A percentile compares a stretch with the other conserved stretches of the same genome.
These are phyloP conservation scores for Penicillium maclennaniae DNA, from an alignment of 495 filamentous ascomycete genomes.

Conservation along the genomic window DNA sequence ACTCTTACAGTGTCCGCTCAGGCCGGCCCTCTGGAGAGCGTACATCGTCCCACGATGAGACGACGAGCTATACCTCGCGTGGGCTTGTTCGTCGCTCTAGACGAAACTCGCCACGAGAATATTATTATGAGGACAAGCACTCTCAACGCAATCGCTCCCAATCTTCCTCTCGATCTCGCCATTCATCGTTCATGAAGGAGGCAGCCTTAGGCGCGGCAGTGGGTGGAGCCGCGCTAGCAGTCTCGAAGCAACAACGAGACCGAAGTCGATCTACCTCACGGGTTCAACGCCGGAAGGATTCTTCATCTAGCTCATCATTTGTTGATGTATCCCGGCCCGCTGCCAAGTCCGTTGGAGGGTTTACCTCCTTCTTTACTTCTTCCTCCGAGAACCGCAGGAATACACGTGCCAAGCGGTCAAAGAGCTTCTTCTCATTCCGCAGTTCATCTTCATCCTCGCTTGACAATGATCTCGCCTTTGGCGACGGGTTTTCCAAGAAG, in stretches of 20 bases:
- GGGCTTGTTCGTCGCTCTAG: slow-evolving; percentile 36
- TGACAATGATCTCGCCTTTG: slow-evolving; percentile 52
- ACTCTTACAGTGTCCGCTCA: slow-evolving; percentile 55
- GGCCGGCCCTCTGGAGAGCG: slow-evolving; percentile 36
- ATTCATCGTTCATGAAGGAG: slow-evolving; percentile 37
- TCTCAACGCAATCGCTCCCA: slow-evolving; percentile 36
- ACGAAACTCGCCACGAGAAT: slow-evolving; percentile 31
- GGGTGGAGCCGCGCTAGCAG: slow-evolving; percentile 38
- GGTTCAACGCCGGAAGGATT: slow-evolving; percentile 29
- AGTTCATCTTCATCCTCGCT: slow-evolving; percentile 59
- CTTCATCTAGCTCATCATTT: slow-evolving; percentile 35
- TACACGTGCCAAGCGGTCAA: slow-evolving; percentile 29
- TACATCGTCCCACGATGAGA: slow-evolving; percentile 34
- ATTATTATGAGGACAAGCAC: slow-evolving; percentile 22
- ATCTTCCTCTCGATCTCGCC: slow-evolving; percentile 39
- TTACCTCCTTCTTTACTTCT: slow-evolving; percentile 48
- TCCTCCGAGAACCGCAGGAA: slow-evolving; percentile 45
- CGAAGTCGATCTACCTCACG: slow-evolving; percentile 32
- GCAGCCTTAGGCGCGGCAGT: slow-evolving; percentile 45
- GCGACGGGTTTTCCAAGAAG: slow-evolving; percentile 34
- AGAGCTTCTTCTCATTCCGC: slow-evolving; percentile 59
- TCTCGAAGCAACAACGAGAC: slow-evolving; percentile 25
- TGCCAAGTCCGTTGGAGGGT: slow-evolving; percentile 28
- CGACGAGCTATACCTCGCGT: slow-evolving; percentile 43
- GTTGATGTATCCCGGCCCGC: slow-evolving; percentile 29